Percentiles rank a stretch among this genome's conserved stretches.
These are phyloP conservation scores for Diplodia corticola DNA, from an alignment of 2,329 filamentous ascomycete genomes.

Conservation along the genomic window DNA sequence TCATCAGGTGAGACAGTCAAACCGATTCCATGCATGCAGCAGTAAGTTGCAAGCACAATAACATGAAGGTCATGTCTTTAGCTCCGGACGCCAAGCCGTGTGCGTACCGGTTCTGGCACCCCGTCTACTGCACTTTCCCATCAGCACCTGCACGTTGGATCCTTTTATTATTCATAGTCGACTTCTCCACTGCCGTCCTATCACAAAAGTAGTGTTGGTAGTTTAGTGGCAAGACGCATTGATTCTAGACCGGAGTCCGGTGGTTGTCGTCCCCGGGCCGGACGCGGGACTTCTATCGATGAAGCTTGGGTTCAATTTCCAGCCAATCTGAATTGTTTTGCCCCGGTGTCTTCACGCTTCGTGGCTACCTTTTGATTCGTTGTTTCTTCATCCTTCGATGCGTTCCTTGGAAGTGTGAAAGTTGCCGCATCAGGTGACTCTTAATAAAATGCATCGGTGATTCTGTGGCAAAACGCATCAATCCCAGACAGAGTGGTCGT, in stretches of 20 bases:
- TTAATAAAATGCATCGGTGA: neutral
- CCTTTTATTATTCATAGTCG: neutral
- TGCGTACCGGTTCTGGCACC: no score
- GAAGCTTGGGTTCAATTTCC: neutral
- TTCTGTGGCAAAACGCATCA: neutral
- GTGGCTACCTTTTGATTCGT: neutral
- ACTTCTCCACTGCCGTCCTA: neutral
- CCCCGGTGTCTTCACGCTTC: no score
- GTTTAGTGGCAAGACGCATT: neutral
- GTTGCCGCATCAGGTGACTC: no score
- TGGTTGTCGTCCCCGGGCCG: neutral
- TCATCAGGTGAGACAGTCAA: no score
- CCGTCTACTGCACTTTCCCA: no score
- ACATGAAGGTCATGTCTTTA: no score
- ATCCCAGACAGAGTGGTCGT: neutral
- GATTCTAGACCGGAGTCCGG: neutral
- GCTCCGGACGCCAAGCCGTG: no score
- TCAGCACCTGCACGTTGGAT: neutral
- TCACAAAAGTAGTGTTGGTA: neutral
- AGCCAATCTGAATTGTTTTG: neutral
- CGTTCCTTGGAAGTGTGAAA: no score
- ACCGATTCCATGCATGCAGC: no score
- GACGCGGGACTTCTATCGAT: neutral
- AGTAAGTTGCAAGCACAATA: no score
- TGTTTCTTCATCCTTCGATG: no score